Percentiles rank a stretch among this genome's conserved stretches.
These are phyloP conservation scores for Claviceps spartinae DNA, from an alignment of 2,329 filamentous ascomycete species.

Conservation along the genomic window DNA sequence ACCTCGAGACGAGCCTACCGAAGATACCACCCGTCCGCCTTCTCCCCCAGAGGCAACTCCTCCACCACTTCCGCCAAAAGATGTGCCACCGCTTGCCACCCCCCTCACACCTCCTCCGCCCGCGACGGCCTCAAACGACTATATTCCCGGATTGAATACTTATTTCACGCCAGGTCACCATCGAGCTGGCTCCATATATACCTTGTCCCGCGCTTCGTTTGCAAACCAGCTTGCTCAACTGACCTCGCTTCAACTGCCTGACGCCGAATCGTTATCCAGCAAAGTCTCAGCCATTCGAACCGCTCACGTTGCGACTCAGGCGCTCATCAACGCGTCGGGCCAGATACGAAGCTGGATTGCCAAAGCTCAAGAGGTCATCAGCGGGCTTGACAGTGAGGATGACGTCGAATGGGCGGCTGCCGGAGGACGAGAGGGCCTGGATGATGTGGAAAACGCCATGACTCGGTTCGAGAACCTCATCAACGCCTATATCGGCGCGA, in stretches of 20 bases:
- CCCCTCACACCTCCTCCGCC: slow-evolving; percentile 13
- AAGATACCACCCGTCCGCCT: slow-evolving; percentile 31
- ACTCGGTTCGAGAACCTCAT: slow-evolving; percentile 76
- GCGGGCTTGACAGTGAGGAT: slow-evolving; percentile 83
- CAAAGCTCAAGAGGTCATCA: slow-evolving; percentile 81
- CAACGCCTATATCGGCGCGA: slow-evolving; percentile 85
- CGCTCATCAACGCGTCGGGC: slow-evolving; percentile 73
- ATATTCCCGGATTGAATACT: slow-evolving; percentile 36
- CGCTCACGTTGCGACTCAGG: slow-evolving; percentile 68
- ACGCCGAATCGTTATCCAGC: slow-evolving; percentile 69
- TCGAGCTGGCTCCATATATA: slow-evolving; percentile 80
- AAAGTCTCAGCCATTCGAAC: slow-evolving; percentile 77
- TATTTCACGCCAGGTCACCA: slow-evolving; percentile 57
- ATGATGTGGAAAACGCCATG: slow-evolving; percentile 62
- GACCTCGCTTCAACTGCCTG: slow-evolving; percentile 77
- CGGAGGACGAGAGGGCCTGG: slow-evolving; percentile 69
- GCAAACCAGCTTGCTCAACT: slow-evolving; percentile 85
- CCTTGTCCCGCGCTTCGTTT: slow-evolving; percentile 82
- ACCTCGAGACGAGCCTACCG: slow-evolving; percentile 43
- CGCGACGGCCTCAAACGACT: slow-evolving; percentile 25
- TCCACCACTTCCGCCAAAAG: slow-evolving; percentile 15
- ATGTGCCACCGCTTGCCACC: slow-evolving; percentile 22
- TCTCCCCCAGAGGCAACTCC: slow-evolving; percentile 23
- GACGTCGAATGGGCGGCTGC: slow-evolving; percentile 94
- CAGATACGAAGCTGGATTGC: slow-evolving; percentile 91